Percentiles rank a stretch among this genome's conserved stretches.
Evolutionary conservation across 495 filamentous ascomycete genomes (phyloP).

Genomic region (Penicillium steckii): DNA sequence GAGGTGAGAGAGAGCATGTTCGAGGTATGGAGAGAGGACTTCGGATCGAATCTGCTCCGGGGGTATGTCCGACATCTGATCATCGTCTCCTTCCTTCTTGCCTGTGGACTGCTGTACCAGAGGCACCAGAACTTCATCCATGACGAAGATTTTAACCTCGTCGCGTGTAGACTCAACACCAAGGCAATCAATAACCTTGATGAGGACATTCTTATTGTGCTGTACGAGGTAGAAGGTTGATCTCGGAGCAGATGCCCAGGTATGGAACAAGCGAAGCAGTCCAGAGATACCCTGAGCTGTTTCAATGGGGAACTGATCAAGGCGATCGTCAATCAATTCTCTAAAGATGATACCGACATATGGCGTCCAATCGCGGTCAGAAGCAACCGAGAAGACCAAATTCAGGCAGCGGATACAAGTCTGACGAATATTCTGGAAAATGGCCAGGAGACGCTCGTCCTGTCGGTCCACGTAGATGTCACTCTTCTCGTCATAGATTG

Average conservation of each 20-base stretch:
- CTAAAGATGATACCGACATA: conserved; percentile 69
- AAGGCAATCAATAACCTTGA: conserved; percentile 69
- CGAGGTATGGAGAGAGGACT: conserved; percentile 68
- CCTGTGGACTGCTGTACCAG: conserved; percentile 57
- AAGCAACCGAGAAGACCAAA: conserved; percentile 68
- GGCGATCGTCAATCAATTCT: conserved; percentile 70
- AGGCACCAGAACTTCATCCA: conserved; percentile 64
- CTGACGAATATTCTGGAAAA: conserved; percentile 69
- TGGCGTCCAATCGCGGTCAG: conserved; percentile 63
- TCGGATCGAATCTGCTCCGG: conserved; percentile 52
- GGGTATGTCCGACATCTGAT: conserved; percentile 52
- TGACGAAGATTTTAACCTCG: conserved; percentile 79
- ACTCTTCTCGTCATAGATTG: conserved; percentile 40
- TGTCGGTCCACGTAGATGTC: conserved; percentile 37
- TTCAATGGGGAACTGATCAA: conserved; percentile 80
- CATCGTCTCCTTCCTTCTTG: conserved; percentile 43
- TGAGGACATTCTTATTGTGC: conserved; percentile 61
- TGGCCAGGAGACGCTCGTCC: conserved; percentile 49
- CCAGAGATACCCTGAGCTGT: conserved; percentile 87
- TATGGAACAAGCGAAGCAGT: conserved; percentile 73
- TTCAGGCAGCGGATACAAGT: conserved; percentile 75
- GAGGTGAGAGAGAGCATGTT: conserved; percentile 64
- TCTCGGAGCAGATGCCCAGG: conserved; percentile 69
- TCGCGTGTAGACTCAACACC: conserved; percentile 75
- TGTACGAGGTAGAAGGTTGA: conserved; percentile 67